A percentile compares a stretch with the other conserved stretches of the same genome.
Conservation (phyloP, 139 green algal species). For the Eudorina sp. region DNA sequence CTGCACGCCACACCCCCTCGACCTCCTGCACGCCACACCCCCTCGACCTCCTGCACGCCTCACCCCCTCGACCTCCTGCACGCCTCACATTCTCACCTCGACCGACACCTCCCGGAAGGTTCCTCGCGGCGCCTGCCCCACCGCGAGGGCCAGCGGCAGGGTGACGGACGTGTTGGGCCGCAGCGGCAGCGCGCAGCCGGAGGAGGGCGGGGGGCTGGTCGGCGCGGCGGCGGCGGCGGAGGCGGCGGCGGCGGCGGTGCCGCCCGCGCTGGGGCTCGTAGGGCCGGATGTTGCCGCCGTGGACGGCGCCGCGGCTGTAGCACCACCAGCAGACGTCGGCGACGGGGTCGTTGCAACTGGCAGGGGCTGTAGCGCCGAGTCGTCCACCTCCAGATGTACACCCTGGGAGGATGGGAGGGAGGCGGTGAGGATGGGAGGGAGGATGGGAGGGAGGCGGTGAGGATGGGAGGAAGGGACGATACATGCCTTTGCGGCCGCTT, state of each 20-base stretch:
- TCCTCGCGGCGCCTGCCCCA: conserved; percentile 39
- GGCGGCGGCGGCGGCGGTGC: neutral
- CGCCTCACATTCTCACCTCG: conserved; percentile 50
- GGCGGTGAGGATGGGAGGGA: neutral
- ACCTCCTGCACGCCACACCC: too few species aligned
- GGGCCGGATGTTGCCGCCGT: neutral
- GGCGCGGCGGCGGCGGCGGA: neutral
- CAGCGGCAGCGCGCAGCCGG: conserved; percentile 44
- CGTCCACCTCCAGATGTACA: conserved; percentile 37
- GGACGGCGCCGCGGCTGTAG: neutral
- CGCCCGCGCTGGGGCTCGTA: neutral
- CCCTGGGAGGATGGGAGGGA: neutral
- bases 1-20: too few species aligned
- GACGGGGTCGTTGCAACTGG: neutral
- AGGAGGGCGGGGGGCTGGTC: neutral
- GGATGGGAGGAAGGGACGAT: too few species aligned
- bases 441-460: neutral
- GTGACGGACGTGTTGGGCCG: conserved; percentile 5
- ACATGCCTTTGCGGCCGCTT: too few species aligned
- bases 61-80: too few species aligned
- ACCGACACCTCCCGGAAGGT: conserved; percentile 36
- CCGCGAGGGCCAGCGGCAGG: conserved; percentile 35
- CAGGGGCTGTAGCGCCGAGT: conserved; percentile 13
- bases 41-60: too few species aligned
- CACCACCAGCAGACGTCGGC: neutral